These are phyloP conservation scores for Candolleomyces efflorescens DNA, from an alignment of 768 basidiomycete genomes.

Conservation along the genomic window DNA sequence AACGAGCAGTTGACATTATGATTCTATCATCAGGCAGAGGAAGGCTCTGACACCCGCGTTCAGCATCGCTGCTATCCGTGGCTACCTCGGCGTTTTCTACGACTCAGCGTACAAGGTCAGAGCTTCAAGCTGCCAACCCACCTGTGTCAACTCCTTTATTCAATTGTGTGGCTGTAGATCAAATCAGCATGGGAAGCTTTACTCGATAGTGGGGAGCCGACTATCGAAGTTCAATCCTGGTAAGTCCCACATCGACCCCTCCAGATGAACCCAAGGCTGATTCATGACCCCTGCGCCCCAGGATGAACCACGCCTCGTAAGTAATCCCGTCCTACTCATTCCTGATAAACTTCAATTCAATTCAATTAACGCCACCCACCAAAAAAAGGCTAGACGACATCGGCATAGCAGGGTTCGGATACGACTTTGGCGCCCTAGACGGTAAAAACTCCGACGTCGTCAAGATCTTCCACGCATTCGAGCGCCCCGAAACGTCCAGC, in stretches of 20 bases:
- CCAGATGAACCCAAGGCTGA: too few relatives aligned
- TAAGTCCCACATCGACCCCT: constrained; percentile 11
- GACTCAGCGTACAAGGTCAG: constrained; percentile 48
- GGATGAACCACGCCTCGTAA: constrained; percentile 46
- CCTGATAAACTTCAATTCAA: too few relatives aligned
- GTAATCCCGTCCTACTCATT: constrained; percentile 5
- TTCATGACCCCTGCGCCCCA: constrained; percentile 2
- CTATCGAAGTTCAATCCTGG: constrained; percentile 49
- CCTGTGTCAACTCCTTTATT: too few relatives aligned
- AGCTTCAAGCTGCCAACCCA: not conserved
- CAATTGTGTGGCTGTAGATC: constrained; percentile 20
- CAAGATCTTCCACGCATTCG: constrained; percentile 36
- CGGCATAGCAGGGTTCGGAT: constrained; percentile 56
- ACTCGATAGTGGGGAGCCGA: constrained; percentile 25
- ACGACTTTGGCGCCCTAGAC: constrained; percentile 51
- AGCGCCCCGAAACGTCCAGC: constrained; percentile 17
- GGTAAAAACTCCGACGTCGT: constrained; percentile 40
- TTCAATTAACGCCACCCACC: too few relatives aligned
- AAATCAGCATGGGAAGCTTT: constrained; percentile 25
- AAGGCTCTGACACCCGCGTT: constrained; percentile 50
- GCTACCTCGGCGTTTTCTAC: constrained; percentile 42
- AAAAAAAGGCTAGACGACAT: constrained; percentile 50
- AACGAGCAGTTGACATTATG: not conserved
- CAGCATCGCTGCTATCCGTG: constrained; percentile 46
- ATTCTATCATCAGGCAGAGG: constrained; percentile 32